Base-by-base conservation (phyloP, 257 asterid genomes). In the Solanum piurae region DNA sequence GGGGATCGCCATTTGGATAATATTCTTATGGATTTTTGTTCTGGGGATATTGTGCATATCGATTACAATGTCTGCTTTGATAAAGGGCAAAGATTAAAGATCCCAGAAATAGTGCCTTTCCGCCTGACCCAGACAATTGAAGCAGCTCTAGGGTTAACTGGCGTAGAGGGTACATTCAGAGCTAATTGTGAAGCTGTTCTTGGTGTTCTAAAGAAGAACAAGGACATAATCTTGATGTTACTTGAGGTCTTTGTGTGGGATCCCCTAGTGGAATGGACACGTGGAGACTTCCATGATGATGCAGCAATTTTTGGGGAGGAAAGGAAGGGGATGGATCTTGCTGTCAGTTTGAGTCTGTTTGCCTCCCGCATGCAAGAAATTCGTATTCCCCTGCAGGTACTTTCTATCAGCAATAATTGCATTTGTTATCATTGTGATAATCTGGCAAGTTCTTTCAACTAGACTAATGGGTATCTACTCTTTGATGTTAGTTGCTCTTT, bases 1-100 rank as follows among this genome's bases (percentile, higher is more conserved):
- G 99, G 99, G n/a, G 99, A 97, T 89, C 93, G 99, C 76, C 99
- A 97, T 92, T 93, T 97, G 95, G 99, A 97, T 90, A 97, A 97
- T 91, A 94, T 97, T 92, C 99, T 95, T 80, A 91, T 97, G 82
- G 99, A 97, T 89, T 96, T 97, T 90, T 95, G 92, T 89, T 92
- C 93, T 88, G 99, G 99, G 85, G 99, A 95, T 90, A 94, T 97
- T 87, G 89, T 97, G 91, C 99, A 97, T 91, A 97, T 97, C 46
- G 99, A 97, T 92, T 97, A 97, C 95, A 97, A 96, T 89, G 99
- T 97, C 89, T 97, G 98, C 93, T 97, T 97, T 92, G 99, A 97
- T 92, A 97, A 97, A 95, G 99, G 99, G 87, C 96, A 94, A 90
- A 92, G 99, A 77, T 86, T 97, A 83, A 97, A 96, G 91, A 94